phyloP scores from a whole-genome alignment of 1,284 basidiomycete species.

The Phlebopus sp. region DNA sequence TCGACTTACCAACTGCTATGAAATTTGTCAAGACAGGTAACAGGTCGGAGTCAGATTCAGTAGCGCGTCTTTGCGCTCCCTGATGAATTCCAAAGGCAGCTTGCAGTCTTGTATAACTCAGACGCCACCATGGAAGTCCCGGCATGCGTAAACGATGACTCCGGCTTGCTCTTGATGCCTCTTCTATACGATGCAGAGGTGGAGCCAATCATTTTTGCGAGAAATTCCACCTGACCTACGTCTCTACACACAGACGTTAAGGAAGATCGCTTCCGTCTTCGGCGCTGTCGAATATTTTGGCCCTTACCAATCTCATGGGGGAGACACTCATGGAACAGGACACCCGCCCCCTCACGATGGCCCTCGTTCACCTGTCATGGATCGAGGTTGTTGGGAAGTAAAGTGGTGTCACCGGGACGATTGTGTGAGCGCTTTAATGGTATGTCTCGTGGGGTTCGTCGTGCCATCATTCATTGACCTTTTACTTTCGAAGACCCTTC shows the following conservation, averaged over 20 bases:
- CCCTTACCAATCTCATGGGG: constrained; percentile 21
- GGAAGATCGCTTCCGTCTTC: constrained; percentile 48
- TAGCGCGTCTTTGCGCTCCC: background rate
- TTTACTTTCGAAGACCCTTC: constrained; percentile 50
- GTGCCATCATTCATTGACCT: constrained; percentile 5
- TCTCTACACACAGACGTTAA: constrained; percentile 37
- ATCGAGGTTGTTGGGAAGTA: constrained; percentile 62
- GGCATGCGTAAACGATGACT: constrained; percentile 20
- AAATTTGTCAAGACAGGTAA: constrained; percentile 36
- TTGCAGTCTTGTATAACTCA: constrained; percentile 52
- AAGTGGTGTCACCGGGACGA: constrained; percentile 76
- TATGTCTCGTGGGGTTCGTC: constrained; percentile 29
- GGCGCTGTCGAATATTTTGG: constrained; percentile 50
- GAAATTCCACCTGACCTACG: constrained; percentile 4
- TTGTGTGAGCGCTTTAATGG: constrained; percentile 67
- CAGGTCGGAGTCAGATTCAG: constrained; percentile 19
- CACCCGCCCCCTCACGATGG: constrained; percentile 54
- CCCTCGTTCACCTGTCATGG: constrained; percentile 54
- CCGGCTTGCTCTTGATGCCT: constrained; percentile 51
- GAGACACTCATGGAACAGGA: constrained; percentile 14
- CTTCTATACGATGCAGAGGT: constrained; percentile 60
- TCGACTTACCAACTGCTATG: constrained; percentile 56
- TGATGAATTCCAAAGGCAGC: constrained; percentile 39
- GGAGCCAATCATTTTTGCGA: constrained; percentile 13
- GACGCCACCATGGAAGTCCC: constrained; percentile 46